These are phyloP conservation scores for Colletotrichum phormii DNA, from an alignment of 2,329 filamentous ascomycete species.

Conservation along the genomic window DNA sequence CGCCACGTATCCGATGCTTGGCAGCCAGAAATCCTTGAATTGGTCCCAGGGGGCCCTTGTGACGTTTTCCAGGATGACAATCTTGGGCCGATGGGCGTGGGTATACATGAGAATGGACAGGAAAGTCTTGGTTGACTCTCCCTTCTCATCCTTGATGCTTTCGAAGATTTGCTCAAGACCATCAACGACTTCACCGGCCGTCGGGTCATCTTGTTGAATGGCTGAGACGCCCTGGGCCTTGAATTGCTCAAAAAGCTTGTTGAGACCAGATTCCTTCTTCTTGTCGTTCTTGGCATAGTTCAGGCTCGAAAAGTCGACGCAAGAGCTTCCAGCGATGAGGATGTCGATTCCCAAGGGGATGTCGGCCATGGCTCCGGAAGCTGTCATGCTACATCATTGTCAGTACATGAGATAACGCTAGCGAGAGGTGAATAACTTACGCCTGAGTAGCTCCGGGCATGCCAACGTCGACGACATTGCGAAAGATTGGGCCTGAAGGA, in stretches of 20 bases:
- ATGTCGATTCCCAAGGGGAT: conserved; percentile 73
- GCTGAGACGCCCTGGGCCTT: conserved; percentile 58
- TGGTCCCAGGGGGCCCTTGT: conserved; percentile 67
- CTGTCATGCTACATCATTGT: conserved; percentile 65
- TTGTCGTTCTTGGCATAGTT: conserved; percentile 64
- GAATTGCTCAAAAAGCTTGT: conserved; percentile 60
- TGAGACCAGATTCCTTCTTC: conserved; percentile 58
- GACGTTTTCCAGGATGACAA: conserved; percentile 82
- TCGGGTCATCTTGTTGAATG: conserved; percentile 48
- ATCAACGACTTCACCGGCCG: not conserved
- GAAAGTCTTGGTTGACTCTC: conserved; percentile 76
- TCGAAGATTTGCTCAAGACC: conserved; percentile 56
- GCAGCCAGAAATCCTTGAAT: conserved; percentile 55
- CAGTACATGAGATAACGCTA: conserved; percentile 22
- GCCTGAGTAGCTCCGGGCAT: conserved; percentile 49
- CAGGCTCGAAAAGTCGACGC: conserved; percentile 78
- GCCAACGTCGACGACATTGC: conserved; percentile 69
- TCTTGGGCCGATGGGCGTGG: conserved; percentile 63
- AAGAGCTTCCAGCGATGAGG: conserved; percentile 79
- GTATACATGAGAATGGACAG: conserved; percentile 70
- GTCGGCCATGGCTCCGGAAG: conserved; percentile 68
- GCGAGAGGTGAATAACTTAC: conserved; percentile 50
- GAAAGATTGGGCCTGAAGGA: conserved; percentile 61
- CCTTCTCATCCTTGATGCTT: conserved; percentile 66
- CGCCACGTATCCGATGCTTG: conserved; percentile 66